Percentiles rank a stretch among this genome's conserved stretches.
Conservation (phyloP, 352 stramenopile species). For the Saprolegnia parasitica region DNA sequence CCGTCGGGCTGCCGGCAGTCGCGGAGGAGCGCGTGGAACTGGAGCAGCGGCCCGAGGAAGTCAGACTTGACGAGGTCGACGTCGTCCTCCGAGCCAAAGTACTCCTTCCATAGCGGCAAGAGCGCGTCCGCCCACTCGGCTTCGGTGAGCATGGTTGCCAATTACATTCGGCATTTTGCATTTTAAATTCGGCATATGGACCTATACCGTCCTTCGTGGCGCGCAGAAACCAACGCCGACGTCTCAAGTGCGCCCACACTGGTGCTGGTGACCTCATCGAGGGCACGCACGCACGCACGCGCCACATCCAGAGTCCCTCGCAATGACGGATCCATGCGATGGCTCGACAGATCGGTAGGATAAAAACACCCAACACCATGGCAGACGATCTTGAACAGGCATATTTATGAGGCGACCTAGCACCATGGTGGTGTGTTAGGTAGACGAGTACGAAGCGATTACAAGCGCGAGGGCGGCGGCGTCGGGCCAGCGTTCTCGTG, state of each 20-base stretch:
- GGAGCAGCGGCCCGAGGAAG: constrained; percentile 16
- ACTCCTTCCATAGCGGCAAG: constrained; percentile 23
- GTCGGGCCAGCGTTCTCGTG: background rate
- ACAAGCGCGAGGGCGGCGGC: constrained; percentile 17
- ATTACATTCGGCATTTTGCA: constrained; percentile 3
- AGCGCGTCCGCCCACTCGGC: constrained; percentile 26
- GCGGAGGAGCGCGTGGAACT: constrained; percentile 18
- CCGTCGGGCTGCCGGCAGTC: constrained; percentile 18
- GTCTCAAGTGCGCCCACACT: no score
- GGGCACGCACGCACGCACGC: no score
- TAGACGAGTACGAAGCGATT: background rate
- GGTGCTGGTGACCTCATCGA: no score
- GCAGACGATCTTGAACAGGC: no score
- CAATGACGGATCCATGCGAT: no score
- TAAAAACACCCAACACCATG: no score
- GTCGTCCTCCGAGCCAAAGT: constrained; percentile 25
- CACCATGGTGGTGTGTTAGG: background rate
- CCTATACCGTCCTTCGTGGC: no score
- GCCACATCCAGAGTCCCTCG: no score
- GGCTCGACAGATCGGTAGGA: no score
- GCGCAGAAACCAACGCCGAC: no score
- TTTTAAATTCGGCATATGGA: constrained; percentile 13
- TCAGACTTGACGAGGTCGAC: constrained; percentile 15
- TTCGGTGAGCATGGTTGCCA: constrained; percentile 1
- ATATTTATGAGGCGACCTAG: no score